A percentile compares a stretch with the other conserved stretches of the same genome.
phyloP scores from a whole-genome alignment of 2,329 filamentous ascomycete genomes.

The Chrysoporthe deuterocubensis region DNA sequence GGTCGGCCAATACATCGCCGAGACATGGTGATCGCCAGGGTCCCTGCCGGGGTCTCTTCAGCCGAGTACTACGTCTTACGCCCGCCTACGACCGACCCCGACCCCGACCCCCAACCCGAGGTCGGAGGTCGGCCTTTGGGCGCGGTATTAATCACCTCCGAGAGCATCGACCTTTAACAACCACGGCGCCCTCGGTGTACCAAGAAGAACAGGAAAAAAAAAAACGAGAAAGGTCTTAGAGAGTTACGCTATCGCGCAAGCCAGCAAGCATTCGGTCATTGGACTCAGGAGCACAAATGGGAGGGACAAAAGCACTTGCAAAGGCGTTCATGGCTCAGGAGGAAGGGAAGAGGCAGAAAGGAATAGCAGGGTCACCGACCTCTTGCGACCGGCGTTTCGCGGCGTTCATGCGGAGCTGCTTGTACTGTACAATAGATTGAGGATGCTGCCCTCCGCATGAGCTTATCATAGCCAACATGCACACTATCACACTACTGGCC shows the following conservation, averaged over 20 bases:
- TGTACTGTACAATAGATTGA: not conserved
- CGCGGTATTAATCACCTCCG: not conserved
- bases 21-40: conserved; percentile 59
- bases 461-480: not conserved
- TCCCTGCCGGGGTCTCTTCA: not conserved
- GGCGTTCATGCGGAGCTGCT: conserved; percentile 5
- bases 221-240: not conserved
- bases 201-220: not conserved
- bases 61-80: not conserved
- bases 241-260: not conserved
- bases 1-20: conserved; percentile 93
- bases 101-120: not conserved
- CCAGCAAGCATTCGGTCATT: conserved; percentile 5
- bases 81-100: conserved; percentile 1
- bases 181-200: too few species aligned
- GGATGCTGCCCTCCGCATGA: not conserved
- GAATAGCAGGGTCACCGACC: conserved; percentile 10
- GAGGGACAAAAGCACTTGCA: conserved; percentile 11
- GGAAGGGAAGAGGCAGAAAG: not conserved
- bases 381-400: not conserved
- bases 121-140: not conserved
- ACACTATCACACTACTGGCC: not conserved
- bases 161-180: not conserved
- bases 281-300: not conserved
- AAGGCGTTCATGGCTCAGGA: conserved; percentile 14